These are phyloP conservation scores for Pyrus communis DNA, from an alignment of 306 rosid species.

Conservation along the genomic window DNA sequence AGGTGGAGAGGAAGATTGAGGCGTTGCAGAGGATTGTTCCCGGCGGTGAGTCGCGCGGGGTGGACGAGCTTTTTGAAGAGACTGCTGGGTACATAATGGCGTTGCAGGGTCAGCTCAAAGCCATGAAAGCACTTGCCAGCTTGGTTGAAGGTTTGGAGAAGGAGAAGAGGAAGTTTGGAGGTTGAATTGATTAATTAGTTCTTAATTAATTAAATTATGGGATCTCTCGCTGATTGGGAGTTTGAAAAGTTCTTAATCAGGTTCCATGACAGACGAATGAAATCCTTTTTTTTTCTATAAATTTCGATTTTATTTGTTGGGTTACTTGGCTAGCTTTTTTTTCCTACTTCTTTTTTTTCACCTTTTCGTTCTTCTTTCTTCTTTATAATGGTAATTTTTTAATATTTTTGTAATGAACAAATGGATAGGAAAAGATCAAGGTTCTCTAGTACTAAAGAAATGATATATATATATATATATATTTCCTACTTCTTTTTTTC, in stretches of 20 bases:
- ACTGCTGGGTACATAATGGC: constrained; percentile 77
- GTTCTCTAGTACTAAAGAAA: background rate
- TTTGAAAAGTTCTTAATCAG: background rate
- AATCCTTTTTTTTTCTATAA: background rate
- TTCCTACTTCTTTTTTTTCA: background rate
- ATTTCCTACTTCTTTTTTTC: background rate
- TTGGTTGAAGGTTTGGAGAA: constrained; percentile 59
- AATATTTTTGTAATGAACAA: constrained; percentile 11
- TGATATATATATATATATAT: no score
- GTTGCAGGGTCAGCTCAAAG: constrained; percentile 66
- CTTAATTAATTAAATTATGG: background rate
- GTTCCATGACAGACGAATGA: constrained; percentile 1
- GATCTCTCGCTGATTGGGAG: background rate
- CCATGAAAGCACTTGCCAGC: constrained; percentile 52
- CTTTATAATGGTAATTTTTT: constrained; percentile 19
- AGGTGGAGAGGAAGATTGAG: constrained; percentile 66
- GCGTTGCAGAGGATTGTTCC: constrained; percentile 91
- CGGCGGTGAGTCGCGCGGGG: constrained; percentile 58
- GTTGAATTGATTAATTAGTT: constrained; percentile 23
- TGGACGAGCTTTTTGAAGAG: constrained; percentile 75
- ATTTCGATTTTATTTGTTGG: constrained; percentile 5
- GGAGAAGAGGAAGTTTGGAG: constrained; percentile 62
- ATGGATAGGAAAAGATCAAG: constrained; percentile 11
- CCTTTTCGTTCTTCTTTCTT: background rate
- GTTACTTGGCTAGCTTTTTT: background rate